Conservation (phyloP, 2,329 filamentous ascomycete genomes). For the Colletotrichum sp. region DNA sequence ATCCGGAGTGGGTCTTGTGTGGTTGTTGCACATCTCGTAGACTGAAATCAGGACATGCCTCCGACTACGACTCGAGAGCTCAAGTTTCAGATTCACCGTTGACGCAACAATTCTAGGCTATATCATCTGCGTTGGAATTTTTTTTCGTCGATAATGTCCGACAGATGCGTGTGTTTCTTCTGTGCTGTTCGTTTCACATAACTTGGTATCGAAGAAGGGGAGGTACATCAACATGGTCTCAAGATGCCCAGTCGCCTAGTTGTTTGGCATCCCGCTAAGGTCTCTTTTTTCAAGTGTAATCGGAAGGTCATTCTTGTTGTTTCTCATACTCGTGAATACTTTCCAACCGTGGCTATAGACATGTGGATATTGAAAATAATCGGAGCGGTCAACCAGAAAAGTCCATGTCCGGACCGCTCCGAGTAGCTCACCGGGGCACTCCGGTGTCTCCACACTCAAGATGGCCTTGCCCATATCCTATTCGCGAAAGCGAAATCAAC, state of each 20-base stretch:
- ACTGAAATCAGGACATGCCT: rapidly evolving
- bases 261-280: background rate
- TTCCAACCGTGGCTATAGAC: rapidly evolving
- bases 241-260: background rate
- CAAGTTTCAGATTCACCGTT: background rate
- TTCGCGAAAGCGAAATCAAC: background rate
- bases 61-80: background rate
- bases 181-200: background rate
- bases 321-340: background rate
- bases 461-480: background rate
- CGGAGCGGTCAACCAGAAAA: background rate
- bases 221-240: rapidly evolving
- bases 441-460: background rate
- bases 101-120: background rate
- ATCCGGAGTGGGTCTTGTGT: rapidly evolving
- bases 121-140: background rate
- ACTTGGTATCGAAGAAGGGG: background rate
- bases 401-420: background rate
- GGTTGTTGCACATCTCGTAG: background rate
- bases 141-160: too few relatives aligned
- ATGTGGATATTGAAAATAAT: rapidly evolving
- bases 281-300: background rate
- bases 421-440: background rate
- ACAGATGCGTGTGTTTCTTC: background rate
- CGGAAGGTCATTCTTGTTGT: rapidly evolving